These are phyloP conservation scores for Fusarium globosum DNA, from an alignment of 2,329 filamentous ascomycete genomes.

Conservation along the genomic window DNA sequence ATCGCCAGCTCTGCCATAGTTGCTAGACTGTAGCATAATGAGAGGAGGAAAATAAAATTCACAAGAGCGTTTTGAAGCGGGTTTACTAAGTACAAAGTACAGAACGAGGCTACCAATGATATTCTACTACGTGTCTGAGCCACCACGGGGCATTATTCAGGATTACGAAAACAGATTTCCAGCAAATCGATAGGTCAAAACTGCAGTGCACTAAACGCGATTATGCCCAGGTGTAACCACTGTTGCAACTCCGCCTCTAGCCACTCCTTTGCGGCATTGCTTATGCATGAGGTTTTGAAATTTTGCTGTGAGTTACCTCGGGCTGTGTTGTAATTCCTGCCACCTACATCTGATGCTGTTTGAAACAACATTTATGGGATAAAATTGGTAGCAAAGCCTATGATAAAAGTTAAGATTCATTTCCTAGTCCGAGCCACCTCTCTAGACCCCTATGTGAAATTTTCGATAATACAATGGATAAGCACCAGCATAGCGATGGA, in stretches of 20 bases:
- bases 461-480: rapidly evolving
- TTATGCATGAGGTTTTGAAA: background rate
- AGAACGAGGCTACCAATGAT: background rate
- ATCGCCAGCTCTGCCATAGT: background rate
- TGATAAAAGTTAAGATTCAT: too few relatives aligned
- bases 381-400: background rate
- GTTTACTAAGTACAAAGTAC: background rate
- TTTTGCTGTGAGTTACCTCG: rapidly evolving
- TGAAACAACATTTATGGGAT: rapidly evolving
- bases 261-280: background rate
- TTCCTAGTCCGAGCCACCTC: background rate
- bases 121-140: background rate
- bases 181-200: rapidly evolving
- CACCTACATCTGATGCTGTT: background rate
- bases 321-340: too few relatives aligned
- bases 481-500: background rate
- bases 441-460: too few relatives aligned
- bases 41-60: rapidly evolving
- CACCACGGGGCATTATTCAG: rapidly evolving
- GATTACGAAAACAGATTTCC: background rate
- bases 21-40: rapidly evolving
- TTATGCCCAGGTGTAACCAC: background rate
- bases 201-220: rapidly evolving
- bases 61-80: rapidly evolving
- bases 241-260: background rate